phyloP scores from a whole-genome alignment of 257 asterid genomes.

The Solanum dulcamara region DNA sequence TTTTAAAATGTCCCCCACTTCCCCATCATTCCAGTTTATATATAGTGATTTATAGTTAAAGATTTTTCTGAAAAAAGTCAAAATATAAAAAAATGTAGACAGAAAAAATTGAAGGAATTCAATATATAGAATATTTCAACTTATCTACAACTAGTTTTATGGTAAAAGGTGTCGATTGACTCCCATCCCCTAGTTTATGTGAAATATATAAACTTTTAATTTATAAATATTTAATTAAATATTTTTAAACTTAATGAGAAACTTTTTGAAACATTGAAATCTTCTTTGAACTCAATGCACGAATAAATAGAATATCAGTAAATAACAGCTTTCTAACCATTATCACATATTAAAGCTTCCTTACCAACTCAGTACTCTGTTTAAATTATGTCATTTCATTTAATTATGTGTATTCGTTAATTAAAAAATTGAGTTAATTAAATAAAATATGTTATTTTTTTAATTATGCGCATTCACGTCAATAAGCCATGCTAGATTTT shows the following conservation, averaged over 20 bases:
- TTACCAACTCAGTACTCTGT: not conserved
- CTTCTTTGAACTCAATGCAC: not conserved
- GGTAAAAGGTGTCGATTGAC: not conserved
- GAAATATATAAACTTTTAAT: too few species aligned
- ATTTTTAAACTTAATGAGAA: too few species aligned
- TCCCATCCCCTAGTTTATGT: not conserved
- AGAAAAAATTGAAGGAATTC: not conserved
- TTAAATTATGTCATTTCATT: not conserved
- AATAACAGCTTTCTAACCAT: not conserved
- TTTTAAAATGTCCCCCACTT: not conserved
- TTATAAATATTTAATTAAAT: too few species aligned
- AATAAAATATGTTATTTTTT: too few species aligned
- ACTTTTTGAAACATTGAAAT: not conserved
- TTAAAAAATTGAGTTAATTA: not conserved
- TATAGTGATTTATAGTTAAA: too few species aligned
- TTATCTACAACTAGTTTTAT: too few species aligned
- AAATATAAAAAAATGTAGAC: not conserved
- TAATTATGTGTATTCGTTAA: not conserved
- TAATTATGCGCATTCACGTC: too few species aligned
- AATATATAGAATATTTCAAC: not conserved
- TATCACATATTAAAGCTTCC: not conserved
- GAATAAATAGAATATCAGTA: not conserved
- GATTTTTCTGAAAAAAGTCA: not conserved
- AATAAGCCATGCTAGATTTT: too few species aligned
- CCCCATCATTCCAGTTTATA: not conserved